phyloP scores from a whole-genome alignment of 1,284 basidiomycete genomes.

The Apiotrichum domesticum region DNA sequence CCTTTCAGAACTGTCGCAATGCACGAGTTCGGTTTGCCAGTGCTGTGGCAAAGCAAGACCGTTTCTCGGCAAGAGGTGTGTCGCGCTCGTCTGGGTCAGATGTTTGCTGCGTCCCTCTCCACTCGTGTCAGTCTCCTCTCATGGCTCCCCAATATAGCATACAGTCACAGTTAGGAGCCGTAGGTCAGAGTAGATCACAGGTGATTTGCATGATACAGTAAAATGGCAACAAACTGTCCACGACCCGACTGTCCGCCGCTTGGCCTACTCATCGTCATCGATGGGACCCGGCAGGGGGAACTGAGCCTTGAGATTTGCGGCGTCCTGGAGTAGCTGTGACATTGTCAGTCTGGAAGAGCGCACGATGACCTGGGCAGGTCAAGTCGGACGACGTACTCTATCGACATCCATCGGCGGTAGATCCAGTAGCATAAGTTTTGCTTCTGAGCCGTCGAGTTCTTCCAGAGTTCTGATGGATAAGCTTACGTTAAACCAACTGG shows the following conservation, averaged over 20 bases:
- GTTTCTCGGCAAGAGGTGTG: too few relatives aligned
- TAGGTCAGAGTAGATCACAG: not conserved
- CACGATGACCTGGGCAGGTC: too few relatives aligned
- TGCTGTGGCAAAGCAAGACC: too few relatives aligned
- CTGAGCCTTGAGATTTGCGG: constrained; percentile 35
- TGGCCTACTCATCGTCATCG: constrained; percentile 10
- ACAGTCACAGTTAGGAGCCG: too few relatives aligned
- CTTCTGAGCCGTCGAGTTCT: constrained; percentile 42
- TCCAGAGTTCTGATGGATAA: constrained; percentile 26
- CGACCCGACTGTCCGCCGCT: not conserved
- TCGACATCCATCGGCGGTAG: constrained; percentile 45
- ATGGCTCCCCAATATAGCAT: too few relatives aligned
- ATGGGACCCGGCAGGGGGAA: constrained; percentile 31
- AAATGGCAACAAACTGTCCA: not conserved
- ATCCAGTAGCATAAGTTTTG: constrained; percentile 43
- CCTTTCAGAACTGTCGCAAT: too few relatives aligned
- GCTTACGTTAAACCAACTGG: not conserved
- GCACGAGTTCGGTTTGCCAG: too few relatives aligned
- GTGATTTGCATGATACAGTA: not conserved
- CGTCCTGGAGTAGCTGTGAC: constrained; percentile 36
- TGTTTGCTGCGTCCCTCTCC: too few relatives aligned
- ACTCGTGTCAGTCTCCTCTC: too few relatives aligned
- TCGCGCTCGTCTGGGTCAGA: too few relatives aligned
- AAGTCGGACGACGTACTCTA: constrained; percentile 22
- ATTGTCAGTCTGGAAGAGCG: not conserved